phyloP scores from a whole-genome alignment of 2,329 filamentous ascomycete species.

The Huntiella omanensis region DNA sequence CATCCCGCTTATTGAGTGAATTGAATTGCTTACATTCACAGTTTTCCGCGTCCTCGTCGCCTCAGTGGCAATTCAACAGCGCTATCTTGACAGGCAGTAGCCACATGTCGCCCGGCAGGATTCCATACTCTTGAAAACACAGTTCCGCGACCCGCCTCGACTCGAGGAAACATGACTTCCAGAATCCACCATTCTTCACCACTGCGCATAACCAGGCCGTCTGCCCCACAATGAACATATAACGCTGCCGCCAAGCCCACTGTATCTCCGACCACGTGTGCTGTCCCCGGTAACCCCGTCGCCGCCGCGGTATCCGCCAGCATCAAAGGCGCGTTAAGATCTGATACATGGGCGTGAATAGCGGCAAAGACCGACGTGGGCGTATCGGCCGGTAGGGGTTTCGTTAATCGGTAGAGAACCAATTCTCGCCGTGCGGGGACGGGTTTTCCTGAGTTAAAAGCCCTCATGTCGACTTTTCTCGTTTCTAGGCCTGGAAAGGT shows the following conservation, averaged over 20 bases:
- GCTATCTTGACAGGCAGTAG: conserved; percentile 36
- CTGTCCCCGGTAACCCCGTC: conserved; percentile 29
- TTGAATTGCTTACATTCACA: too few species aligned
- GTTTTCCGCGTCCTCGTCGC: too few species aligned
- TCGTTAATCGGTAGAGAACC: conserved; percentile 28
- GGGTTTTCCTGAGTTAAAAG: conserved; percentile 24
- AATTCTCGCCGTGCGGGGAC: conserved; percentile 29
- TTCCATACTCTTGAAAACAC: conserved; percentile 35
- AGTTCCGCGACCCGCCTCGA: conserved; percentile 26
- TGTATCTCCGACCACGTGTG: conserved; percentile 20
- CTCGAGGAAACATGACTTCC: conserved; percentile 29
- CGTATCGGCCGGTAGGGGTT: conserved; percentile 18
- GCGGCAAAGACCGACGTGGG: conserved; percentile 24
- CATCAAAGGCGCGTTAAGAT: conserved; percentile 36
- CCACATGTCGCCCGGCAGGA: conserved; percentile 31
- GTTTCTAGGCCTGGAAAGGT: conserved; percentile 32
- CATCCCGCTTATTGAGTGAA: too few species aligned
- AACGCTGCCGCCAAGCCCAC: conserved; percentile 33
- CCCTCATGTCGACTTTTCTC: conserved; percentile 34
- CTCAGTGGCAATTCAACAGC: conserved; percentile 14
- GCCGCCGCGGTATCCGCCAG: conserved; percentile 14
- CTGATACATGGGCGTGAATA: conserved; percentile 31
- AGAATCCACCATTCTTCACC: conserved; percentile 33
- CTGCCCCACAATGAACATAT: conserved; percentile 31
- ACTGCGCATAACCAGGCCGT: conserved; percentile 27